Base-by-base conservation (phyloP, 352 stramenopile species). In the Pythium grandisporangium region DNA sequence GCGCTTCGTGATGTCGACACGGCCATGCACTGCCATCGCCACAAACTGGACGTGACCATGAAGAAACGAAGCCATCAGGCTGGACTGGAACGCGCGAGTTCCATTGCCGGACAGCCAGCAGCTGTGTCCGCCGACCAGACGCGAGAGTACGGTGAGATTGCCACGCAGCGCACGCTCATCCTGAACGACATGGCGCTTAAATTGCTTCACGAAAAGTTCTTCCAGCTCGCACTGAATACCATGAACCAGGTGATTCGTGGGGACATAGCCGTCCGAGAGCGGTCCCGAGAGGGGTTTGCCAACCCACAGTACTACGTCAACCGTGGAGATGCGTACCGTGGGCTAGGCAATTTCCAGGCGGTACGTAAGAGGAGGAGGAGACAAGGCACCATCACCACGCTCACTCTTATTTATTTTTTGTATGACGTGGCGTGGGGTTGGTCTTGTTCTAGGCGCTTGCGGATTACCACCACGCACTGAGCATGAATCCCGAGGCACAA, bases 191-290 rank as follows among this genome's bases (percentile, higher is more conserved):
- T 89, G 1, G 73, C 70, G 17, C 61, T 71, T 19, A 56, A 59
- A 5, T 84, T 84, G 34, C 23, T 88, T 19, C 42, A 27, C 5
- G 52, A 73, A 26, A 66, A 79, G n/a, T 68, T 63, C 5, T 88
- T 62, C 29, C 70, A 93, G 10, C 56, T 86, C 6, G 73, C 73
- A 29, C 62, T 89, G 23, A 91, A 87, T 30, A 69, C 73, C 23
- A 82, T 88, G 61, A 91, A 91, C 45, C 67, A 87, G 45, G 71
- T 75, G 17, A 85, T 91, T 23, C 66, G 63, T 19, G 55, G 67
- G 8, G 68, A 88, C 21, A 46, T 55, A 16, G 63, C 82, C 35
- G 48, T 87, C 3, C 30, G 52, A 2, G 50, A 71, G 21, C 60
- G 59, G n/a, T 78, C 74, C 26, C 51, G 56, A 7, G 73, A 79